phyloP scores from a whole-genome alignment of 331 rosid genomes.

The Saraca asoca region DNA sequence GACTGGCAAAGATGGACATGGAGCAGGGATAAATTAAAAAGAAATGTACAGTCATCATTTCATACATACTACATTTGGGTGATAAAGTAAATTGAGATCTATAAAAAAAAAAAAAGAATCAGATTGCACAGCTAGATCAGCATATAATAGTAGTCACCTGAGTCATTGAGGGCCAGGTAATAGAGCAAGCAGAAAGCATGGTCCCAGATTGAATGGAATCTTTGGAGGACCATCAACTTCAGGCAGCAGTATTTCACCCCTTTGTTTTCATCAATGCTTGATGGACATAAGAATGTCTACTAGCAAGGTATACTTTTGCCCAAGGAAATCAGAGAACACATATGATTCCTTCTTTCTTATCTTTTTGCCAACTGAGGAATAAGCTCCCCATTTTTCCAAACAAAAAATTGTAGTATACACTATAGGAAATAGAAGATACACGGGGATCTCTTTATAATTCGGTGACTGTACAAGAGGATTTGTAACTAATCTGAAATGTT shows the following conservation, averaged over 20 bases:
- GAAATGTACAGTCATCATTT: no score
- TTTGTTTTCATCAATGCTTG: background rate
- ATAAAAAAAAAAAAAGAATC: no score
- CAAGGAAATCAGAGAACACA: slow-evolving; percentile 19
- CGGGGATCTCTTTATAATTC: slow-evolving; percentile 33
- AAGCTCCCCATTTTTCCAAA: background rate
- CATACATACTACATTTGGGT: no score
- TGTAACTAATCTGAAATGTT: slow-evolving; percentile 28
- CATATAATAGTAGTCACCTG: no score
- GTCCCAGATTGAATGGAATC: slow-evolving; percentile 17
- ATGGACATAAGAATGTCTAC: background rate
- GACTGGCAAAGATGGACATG: no score
- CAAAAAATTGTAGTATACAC: slow-evolving; percentile 1
- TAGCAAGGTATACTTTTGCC: background rate
- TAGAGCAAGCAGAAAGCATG: no score
- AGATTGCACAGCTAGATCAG: no score
- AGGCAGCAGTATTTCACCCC: background rate
- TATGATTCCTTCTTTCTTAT: slow-evolving; percentile 22
- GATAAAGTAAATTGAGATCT: no score
- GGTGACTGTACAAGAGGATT: slow-evolving; percentile 40
- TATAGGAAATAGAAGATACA: slow-evolving; percentile 24
- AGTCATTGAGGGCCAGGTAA: no score
- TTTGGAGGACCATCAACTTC: background rate
- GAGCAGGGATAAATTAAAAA: no score
- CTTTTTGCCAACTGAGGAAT: background rate